Evolutionary conservation across 2,329 filamentous ascomycete species (phyloP).

Genomic region (Fusarium sp.): DNA sequence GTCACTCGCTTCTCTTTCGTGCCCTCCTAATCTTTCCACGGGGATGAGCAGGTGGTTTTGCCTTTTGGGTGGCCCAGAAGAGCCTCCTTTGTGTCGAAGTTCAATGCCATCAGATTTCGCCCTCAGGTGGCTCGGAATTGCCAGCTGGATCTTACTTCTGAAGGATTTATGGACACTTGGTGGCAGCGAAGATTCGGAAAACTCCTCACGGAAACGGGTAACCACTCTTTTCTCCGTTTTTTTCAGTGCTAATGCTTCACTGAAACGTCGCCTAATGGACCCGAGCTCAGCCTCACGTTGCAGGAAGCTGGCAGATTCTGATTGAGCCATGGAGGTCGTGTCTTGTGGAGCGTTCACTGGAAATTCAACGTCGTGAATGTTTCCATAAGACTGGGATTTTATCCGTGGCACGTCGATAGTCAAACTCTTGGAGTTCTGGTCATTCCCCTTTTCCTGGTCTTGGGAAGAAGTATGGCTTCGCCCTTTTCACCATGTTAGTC

Average conservation of each 20-base stretch:
- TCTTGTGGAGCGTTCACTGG: background rate
- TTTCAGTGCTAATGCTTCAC: conserved; percentile 44
- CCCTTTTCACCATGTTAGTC: conserved; percentile 18
- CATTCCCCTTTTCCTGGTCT: conserved; percentile 40
- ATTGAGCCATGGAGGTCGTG: conserved; percentile 34
- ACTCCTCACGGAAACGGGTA: conserved; percentile 55
- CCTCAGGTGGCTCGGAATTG: conserved; percentile 46
- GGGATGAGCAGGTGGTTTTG: background rate
- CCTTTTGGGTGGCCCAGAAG: background rate
- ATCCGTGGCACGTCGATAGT: background rate
- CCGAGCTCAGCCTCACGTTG: conserved; percentile 51
- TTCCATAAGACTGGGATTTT: background rate
- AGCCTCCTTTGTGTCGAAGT: background rate
- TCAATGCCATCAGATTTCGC: conserved; percentile 9
- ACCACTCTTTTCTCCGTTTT: conserved; percentile 42
- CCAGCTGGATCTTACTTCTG: conserved; percentile 49
- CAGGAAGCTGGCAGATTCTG: conserved; percentile 51
- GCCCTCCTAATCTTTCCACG: background rate
- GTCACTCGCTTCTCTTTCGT: background rate
- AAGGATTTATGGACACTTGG: conserved; percentile 41
- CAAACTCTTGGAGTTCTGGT: background rate
- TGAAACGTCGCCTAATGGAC: conserved; percentile 54
- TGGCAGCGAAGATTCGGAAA: conserved; percentile 30
- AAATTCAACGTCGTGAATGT: background rate
- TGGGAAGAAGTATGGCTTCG: conserved; percentile 4